Evolutionary conservation across 345 rosid genomes (phyloP).

Genomic region (Geranium brycei): DNA sequence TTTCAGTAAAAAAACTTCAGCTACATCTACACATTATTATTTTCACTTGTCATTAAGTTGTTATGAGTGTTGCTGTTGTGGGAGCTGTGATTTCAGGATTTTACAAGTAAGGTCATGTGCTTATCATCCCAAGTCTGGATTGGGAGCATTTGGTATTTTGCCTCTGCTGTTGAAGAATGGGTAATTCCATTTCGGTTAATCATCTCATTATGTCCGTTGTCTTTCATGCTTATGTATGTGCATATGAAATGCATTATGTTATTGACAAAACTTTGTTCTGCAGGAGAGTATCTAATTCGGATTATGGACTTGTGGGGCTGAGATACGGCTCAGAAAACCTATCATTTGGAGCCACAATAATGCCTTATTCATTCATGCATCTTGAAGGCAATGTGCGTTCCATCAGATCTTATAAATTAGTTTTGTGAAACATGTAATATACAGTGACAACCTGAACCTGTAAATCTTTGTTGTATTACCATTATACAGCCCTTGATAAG

Average conservation of each 20-base stretch:
- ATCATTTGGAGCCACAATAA: constrained; percentile 56
- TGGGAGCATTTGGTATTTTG: constrained; percentile 66
- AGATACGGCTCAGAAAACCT: constrained; percentile 65
- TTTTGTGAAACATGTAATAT: background rate
- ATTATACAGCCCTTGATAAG: constrained; percentile 35
- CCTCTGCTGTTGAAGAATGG: constrained; percentile 46
- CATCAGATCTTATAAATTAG: background rate
- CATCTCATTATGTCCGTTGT: background rate
- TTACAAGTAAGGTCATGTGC: constrained; percentile 56
- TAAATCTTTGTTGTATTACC: background rate
- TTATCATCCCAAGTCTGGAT: constrained; percentile 56
- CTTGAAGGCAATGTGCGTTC: background rate
- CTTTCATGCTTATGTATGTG: background rate
- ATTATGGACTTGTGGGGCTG: constrained; percentile 63
- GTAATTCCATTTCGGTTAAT: constrained; percentile 16
- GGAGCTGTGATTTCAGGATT: constrained; percentile 29
- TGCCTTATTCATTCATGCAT: constrained; percentile 47
- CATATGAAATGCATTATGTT: constrained; percentile 7
- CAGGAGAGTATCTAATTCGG: constrained; percentile 37
- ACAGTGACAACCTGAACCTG: background rate
- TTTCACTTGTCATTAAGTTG: too few relatives aligned
- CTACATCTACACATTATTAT: too few relatives aligned
- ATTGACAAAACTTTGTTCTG: constrained; percentile 10
- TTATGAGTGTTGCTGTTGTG: background rate
- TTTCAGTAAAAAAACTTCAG: background rate